These are phyloP conservation scores for Ambrosiella cleistominuta DNA, from an alignment of 2,329 filamentous ascomycete species.

Conservation along the genomic window DNA sequence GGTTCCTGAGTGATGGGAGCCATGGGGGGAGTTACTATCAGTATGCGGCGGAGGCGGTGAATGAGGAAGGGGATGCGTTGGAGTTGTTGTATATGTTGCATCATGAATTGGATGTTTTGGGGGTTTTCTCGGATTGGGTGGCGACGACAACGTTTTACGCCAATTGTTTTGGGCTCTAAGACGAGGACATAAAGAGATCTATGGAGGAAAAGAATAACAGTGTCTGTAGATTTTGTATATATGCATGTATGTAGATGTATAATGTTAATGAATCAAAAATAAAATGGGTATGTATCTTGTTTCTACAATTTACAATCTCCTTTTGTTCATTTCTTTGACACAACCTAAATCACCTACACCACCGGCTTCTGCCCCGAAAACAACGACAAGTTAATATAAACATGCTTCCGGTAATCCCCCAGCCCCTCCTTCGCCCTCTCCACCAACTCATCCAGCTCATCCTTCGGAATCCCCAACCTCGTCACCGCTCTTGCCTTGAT, in stretches of 20 bases:
- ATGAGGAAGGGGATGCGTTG: constrained; percentile 49
- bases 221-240: not conserved
- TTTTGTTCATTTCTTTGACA: not conserved
- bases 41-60: constrained; percentile 34
- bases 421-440: constrained; percentile 21
- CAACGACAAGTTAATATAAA: constrained; percentile 27
- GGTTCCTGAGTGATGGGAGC: constrained; percentile 34
- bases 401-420: constrained; percentile 22
- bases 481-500: constrained; percentile 27
- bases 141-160: constrained; percentile 53
- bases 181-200: not conserved
- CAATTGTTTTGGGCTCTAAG: constrained; percentile 40
- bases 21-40: constrained; percentile 38
- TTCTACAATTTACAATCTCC: not conserved
- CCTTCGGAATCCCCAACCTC: constrained; percentile 20
- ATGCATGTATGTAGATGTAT: not conserved
- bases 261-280: not conserved
- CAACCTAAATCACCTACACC: not conserved
- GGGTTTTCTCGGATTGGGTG: constrained; percentile 53
- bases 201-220: not conserved
- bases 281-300: not conserved
- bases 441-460: constrained; percentile 15
- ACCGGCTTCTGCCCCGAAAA: constrained; percentile 27
- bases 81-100: constrained; percentile 47
- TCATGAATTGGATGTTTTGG: constrained; percentile 40